These are phyloP conservation scores for Fusarium nelsonii DNA, from an alignment of 2,329 filamentous ascomycete genomes.

Conservation along the genomic window DNA sequence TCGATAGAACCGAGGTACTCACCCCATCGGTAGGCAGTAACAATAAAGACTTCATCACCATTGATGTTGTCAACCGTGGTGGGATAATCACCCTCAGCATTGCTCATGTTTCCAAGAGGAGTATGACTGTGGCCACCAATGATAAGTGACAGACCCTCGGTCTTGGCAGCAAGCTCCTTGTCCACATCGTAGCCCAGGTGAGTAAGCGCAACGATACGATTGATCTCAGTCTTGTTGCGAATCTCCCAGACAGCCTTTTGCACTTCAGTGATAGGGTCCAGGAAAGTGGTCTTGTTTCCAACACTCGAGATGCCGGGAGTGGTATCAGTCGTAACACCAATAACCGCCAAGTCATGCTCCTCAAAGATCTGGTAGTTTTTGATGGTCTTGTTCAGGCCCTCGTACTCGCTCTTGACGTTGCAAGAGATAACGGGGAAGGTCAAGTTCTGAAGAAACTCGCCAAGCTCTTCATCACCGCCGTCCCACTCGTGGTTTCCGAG, in stretches of 20 bases:
- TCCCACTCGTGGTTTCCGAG: conserved; percentile 77
- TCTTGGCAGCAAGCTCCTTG: conserved; percentile 69
- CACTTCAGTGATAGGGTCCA: conserved; percentile 67
- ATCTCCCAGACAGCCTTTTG: conserved; percentile 73
- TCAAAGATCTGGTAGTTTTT: conserved; percentile 75
- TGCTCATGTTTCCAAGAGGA: conserved; percentile 69
- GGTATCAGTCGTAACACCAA: conserved; percentile 72
- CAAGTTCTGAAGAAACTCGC: conserved; percentile 71
- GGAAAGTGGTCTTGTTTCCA: conserved; percentile 68
- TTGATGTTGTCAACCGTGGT: conserved; percentile 71
- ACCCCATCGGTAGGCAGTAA: conserved; percentile 76
- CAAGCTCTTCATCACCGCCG: conserved; percentile 71
- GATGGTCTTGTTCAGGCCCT: conserved; percentile 70
- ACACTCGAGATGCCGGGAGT: conserved; percentile 70
- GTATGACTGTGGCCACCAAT: conserved; percentile 73
- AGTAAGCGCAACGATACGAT: conserved; percentile 73
- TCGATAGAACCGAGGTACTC: conserved; percentile 77
- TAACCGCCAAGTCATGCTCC: conserved; percentile 70
- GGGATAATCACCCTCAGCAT: conserved; percentile 71
- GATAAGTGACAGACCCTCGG: conserved; percentile 74
- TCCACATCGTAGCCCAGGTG: conserved; percentile 76
- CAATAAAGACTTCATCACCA: conserved; percentile 76
- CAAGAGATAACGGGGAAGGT: conserved; percentile 74
- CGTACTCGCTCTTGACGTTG: conserved; percentile 72
- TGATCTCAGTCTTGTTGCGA: conserved; percentile 70